Conservation (phyloP, 805 yeast genomes). For the Torulaspora gathmanii region DNA sequence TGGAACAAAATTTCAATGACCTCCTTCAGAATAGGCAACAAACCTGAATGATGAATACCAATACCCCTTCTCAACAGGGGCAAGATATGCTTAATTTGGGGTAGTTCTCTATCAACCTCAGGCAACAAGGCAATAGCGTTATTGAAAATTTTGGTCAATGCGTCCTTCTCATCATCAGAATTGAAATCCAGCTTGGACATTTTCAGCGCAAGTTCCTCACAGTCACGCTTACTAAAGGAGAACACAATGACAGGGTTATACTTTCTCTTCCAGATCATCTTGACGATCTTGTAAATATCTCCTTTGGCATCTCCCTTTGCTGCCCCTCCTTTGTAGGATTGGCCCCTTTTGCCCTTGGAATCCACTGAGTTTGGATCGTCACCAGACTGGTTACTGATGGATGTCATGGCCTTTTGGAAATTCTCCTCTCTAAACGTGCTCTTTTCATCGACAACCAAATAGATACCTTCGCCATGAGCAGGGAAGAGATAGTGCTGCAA, state of each 20-base stretch:
- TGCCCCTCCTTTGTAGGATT: conserved; percentile 78
- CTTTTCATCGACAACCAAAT: conserved; percentile 95
- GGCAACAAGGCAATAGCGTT: conserved; percentile 87
- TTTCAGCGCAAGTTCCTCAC: conserved; percentile 88
- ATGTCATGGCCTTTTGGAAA: conserved; percentile 97
- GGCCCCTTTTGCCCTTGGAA: conserved; percentile 65
- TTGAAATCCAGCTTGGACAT: conserved; percentile 96
- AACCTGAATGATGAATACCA: conserved; percentile 97
- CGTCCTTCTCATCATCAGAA: conserved; percentile 87
- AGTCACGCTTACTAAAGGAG: conserved; percentile 95
- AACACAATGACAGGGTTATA: conserved; percentile 98
- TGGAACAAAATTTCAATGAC: conserved; percentile 95
- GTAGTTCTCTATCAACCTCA: conserved; percentile 84
- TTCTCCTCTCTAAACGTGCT: conserved; percentile 95
- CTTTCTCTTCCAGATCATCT: conserved; percentile 95
- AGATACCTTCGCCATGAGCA: conserved; percentile 97
- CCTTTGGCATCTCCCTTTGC: conserved; percentile 60
- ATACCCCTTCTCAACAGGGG: conserved; percentile 92
- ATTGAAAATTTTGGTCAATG: conserved; percentile 80
- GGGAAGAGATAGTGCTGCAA: conserved; percentile 96
- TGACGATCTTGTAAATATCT: conserved; percentile 93
- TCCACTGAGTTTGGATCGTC: conserved; percentile 70
- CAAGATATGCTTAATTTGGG: conserved; percentile 87
- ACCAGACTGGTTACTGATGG: conserved; percentile 74
- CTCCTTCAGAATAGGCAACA: conserved; percentile 87